Evolutionary conservation across 352 stramenopile genomes (phyloP), one percentile per base, ranked within the genome.

Genomic region (Globisporangium takayamanum): DNA sequence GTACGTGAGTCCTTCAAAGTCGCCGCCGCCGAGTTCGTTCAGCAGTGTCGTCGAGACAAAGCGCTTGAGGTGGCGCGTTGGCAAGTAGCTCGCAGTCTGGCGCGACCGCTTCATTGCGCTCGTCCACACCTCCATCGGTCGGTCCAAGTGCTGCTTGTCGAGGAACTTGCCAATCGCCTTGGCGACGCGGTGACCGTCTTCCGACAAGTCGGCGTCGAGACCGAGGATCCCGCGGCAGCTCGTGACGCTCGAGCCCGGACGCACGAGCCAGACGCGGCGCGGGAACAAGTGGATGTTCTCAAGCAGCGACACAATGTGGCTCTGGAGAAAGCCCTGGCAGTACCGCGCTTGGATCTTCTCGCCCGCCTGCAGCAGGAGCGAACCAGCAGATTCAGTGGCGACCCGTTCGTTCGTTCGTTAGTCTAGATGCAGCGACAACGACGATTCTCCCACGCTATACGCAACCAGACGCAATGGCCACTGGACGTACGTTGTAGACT

Each of bases 261-360:
- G 85, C 45, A 95, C 89, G 39, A 97, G 77, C 88, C 88, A 97
- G 50, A 97, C 93, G 46, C 86, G 84, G 18, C 88, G 84, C 16
- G 88, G 89, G 20, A 78, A 77, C 16, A 98, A 76, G 66, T 98
- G 92, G 62, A 97, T 96, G 63, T 98, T 98, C 74, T 93, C 62
- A 25, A 94, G 53, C 25, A 96, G 76, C 39, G 82, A 95, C 58
- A 95, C 82, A 56, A 94, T 83, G 68, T 96, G 85, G 59, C 77
- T 91, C 60, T 93, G 81, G 20, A 96, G 52, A 64, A 94, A 95
- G 28, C 84, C 86, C 60, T 94, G 79, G 60, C 88, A 94, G 61
- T 82, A 88, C 16, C 89, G 77, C 41, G 85, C 84, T 55, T 94
- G 76, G 62, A 98, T 94, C 72, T 97, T 97, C 62, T 96, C 87